These are phyloP conservation scores for Austroboletus niveus DNA, from an alignment of 1,284 basidiomycete genomes.

Conservation along the genomic window DNA sequence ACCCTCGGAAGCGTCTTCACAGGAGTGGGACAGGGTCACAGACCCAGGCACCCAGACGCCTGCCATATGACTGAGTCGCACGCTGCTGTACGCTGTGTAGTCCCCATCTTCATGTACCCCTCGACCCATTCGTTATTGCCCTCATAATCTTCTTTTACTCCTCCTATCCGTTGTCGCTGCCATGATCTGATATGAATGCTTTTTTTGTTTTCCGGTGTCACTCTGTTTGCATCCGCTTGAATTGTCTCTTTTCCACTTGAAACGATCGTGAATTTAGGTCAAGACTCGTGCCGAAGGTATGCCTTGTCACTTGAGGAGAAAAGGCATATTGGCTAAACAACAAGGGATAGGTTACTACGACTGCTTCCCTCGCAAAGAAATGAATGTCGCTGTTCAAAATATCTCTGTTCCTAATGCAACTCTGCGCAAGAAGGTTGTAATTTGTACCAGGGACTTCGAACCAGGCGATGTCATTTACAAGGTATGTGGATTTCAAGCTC, in stretches of 20 bases:
- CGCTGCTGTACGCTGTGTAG: conserved; percentile 33
- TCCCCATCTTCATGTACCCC: conserved; percentile 27
- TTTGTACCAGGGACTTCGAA: conserved; percentile 65
- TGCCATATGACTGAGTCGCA: conserved; percentile 37
- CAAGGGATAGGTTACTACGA: conserved; percentile 65
- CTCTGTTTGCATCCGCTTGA: conserved; percentile 20
- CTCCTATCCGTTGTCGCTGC: conserved; percentile 22
- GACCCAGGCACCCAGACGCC: conserved; percentile 61
- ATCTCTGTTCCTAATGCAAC: conserved; percentile 35
- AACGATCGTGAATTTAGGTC: conserved; percentile 44
- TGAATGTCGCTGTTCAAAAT: conserved; percentile 61
- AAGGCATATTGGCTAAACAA: conserved; percentile 24
- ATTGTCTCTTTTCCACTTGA: conserved; percentile 9
- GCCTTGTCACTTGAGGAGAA: conserved; percentile 35
- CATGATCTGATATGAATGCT: conserved; percentile 64
- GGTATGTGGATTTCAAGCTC: conserved; percentile 36
- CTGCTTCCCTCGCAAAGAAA: conserved; percentile 65
- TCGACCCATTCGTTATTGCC: conserved; percentile 12
- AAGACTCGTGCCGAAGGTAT: conserved; percentile 72
- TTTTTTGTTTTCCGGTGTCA: conserved; percentile 35
- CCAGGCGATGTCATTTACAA: conserved; percentile 75
- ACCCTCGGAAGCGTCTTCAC: conserved; percentile 78
- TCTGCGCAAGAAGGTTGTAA: conserved; percentile 51
- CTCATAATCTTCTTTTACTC: conserved; percentile 19
- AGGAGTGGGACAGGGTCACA: conserved; percentile 83